These are phyloP conservation scores for Trichoderma hamatum DNA, from an alignment of 2,329 filamentous ascomycete genomes.

Conservation along the genomic window DNA sequence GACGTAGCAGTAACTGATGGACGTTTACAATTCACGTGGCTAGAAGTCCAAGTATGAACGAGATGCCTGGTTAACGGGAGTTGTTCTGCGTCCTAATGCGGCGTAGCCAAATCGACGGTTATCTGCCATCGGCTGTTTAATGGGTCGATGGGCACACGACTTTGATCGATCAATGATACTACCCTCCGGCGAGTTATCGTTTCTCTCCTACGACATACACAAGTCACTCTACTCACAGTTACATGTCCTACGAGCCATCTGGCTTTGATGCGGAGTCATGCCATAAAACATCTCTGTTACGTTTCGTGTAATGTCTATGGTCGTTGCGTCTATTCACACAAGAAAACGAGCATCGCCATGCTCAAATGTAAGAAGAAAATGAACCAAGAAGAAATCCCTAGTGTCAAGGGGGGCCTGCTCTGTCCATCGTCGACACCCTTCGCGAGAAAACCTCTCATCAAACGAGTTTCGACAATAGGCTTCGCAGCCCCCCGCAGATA, in stretches of 20 bases:
- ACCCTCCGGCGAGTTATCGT: neutral
- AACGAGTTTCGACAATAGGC: neutral
- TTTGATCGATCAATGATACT: neutral
- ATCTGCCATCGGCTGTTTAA: neutral
- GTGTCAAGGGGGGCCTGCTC: neutral
- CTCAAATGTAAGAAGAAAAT: slow-evolving; percentile 15
- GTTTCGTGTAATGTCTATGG: slow-evolving; percentile 13
- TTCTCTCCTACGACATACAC: neutral
- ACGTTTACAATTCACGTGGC: neutral
- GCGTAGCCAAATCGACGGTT: neutral
- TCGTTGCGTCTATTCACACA: slow-evolving; percentile 17
- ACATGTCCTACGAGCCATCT: neutral
- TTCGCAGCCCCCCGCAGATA: neutral
- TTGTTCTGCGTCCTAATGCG: neutral
- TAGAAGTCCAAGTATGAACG: neutral
- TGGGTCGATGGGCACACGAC: neutral
- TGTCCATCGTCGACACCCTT: neutral
- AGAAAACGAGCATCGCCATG: slow-evolving; percentile 23
- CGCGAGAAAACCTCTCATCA: neutral
- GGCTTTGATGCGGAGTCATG: neutral
- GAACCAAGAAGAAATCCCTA: slow-evolving; percentile 20
- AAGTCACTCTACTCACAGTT: neutral
- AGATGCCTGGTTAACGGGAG: neutral
- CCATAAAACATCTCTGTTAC: neutral
- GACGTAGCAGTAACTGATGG: no score